Evolutionary conservation across 164 flowering plant species (phyloP).

Genomic region (Cinnamomum micranthum): DNA sequence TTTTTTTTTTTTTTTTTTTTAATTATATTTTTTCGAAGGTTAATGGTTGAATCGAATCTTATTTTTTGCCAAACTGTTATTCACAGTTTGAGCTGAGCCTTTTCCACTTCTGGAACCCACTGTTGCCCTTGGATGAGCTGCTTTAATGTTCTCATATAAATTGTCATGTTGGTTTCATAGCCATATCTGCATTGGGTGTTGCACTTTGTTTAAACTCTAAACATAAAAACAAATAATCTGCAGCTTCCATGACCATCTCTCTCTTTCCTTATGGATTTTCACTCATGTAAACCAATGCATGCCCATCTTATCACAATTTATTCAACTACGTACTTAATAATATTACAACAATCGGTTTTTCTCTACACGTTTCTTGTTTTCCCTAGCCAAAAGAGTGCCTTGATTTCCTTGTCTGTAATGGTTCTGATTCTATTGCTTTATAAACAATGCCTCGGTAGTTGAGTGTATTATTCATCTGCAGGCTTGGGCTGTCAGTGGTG

Average conservation of each 20-base stretch:
- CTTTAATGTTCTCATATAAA: neutral
- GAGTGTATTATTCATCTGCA: constrained; percentile 23
- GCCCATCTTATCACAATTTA: neutral
- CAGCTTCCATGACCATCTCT: neutral
- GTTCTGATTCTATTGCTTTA: constrained; percentile 3
- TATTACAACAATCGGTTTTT: neutral
- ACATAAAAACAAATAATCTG: too few species aligned
- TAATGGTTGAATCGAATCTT: too few species aligned
- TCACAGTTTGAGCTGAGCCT: neutral
- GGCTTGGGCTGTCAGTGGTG: constrained; percentile 79
- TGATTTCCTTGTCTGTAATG: neutral
- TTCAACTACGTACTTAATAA: neutral
- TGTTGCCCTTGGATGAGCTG: neutral
- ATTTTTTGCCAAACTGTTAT: neutral
- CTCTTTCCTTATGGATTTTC: neutral
- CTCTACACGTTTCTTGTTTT: neutral
- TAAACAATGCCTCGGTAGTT: constrained; percentile 6
- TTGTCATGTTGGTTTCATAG: neutral
- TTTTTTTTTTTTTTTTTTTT: too few species aligned
- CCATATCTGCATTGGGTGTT: neutral
- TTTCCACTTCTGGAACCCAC: too few species aligned
- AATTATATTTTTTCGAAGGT: too few species aligned
- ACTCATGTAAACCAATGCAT: neutral
- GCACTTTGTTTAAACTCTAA: neutral
- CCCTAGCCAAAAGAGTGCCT: neutral